Evolutionary conservation across 352 stramenopile species (phyloP).

Genomic region (Globisporangium megalacanthum): DNA sequence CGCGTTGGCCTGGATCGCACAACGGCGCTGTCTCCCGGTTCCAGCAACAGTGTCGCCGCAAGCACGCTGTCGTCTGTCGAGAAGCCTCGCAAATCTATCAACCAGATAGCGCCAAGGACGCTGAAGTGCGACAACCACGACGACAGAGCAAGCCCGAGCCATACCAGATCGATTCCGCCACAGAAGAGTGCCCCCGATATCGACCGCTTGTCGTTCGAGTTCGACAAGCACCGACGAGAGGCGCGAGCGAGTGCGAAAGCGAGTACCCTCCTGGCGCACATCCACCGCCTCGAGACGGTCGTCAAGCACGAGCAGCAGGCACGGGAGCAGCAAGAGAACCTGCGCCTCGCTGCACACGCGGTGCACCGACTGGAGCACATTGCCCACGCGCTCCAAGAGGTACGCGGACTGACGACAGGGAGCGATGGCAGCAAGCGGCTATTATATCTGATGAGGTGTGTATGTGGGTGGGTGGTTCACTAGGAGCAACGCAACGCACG

Average conservation of each 20-base stretch:
- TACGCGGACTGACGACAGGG: constrained; percentile 3
- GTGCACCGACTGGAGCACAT: constrained; percentile 41
- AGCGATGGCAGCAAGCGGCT: no score
- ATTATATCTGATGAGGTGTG: no score
- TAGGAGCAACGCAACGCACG: constrained; percentile 32
- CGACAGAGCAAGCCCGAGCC: no score
- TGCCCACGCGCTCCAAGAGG: constrained; percentile 29
- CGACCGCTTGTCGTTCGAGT: constrained; percentile 40
- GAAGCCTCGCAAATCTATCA: no score
- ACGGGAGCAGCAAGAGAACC: constrained; percentile 25
- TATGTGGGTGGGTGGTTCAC: no score
- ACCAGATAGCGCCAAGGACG: no score
- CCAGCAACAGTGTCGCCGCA: no score
- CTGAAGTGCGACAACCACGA: no score
- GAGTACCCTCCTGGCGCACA: constrained; percentile 36
- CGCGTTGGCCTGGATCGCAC: no score
- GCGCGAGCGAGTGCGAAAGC: constrained; percentile 29
- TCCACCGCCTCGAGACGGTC: constrained; percentile 42
- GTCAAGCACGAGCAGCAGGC: constrained; percentile 30
- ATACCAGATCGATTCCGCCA: no score
- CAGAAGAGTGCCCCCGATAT: not conserved
- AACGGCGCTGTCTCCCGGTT: no score
- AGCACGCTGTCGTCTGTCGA: no score
- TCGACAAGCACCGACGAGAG: constrained; percentile 42
- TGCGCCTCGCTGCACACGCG: constrained; percentile 40